Conservation (phyloP, 805 yeast genomes). For the Candida ipomoeae region DNA sequence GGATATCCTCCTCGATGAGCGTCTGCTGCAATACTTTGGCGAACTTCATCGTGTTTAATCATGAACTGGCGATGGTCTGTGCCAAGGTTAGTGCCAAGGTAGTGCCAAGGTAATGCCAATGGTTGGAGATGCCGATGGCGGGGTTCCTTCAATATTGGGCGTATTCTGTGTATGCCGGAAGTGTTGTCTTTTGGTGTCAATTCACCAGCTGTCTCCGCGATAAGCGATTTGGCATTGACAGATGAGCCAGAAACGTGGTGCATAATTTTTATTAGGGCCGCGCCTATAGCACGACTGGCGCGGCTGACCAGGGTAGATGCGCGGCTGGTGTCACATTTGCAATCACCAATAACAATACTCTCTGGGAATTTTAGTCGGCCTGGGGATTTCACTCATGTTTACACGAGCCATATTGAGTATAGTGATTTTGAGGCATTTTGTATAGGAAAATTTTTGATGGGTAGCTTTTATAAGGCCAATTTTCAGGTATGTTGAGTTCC, state of each 20-base stretch:
- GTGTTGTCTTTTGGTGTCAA: background rate
- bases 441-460: no score
- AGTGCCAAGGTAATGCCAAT: background rate
- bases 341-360: background rate
- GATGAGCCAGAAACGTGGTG: constrained; percentile 3
- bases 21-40: constrained; percentile 68
- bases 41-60: constrained; percentile 54
- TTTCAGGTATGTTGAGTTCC: no score
- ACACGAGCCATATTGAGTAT: no score
- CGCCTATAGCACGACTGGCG: background rate
- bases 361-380: no score
- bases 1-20: constrained; percentile 55
- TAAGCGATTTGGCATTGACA: background rate
- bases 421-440: no score
- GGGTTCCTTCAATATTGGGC: no score
- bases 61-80: background rate
- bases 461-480: no score
- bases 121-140: no score
- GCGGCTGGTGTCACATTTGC: background rate
- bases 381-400: no score
- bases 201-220: background rate
- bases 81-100: no score
- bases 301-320: constrained; percentile 1
- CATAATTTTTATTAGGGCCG: constrained; percentile 2
- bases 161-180: background rate